These are phyloP conservation scores for Gracilaria caudata DNA, from an alignment of 23 red algal species.

Conservation along the genomic window DNA sequence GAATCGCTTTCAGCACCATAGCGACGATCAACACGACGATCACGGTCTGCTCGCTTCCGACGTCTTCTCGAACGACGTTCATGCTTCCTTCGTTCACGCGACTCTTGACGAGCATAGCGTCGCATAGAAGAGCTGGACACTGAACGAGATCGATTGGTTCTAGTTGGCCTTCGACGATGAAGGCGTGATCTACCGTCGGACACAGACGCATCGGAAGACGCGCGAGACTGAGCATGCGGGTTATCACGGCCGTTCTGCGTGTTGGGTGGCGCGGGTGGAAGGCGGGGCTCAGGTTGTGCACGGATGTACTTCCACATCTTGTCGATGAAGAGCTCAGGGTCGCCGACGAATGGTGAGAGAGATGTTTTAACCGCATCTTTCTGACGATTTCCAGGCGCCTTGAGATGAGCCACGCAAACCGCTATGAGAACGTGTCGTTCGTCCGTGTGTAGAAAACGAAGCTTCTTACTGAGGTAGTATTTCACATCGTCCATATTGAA, in stretches of 20 bases:
- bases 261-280: background rate
- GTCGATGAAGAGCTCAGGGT: constrained; percentile 4
- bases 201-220: background rate
- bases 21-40: constrained; percentile 13
- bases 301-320: constrained; percentile 30
- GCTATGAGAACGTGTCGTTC: constrained; percentile 35
- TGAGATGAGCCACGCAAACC: constrained; percentile 24
- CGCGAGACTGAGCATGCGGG: no score
- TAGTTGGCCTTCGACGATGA: constrained; percentile 5
- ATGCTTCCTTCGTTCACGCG: constrained; percentile 16
- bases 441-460: constrained; percentile 8
- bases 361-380: background rate
- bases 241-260: constrained; percentile 18
- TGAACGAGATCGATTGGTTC: constrained; percentile 8
- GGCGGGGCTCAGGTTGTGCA: background rate
- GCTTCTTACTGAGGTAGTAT: constrained; percentile 21
- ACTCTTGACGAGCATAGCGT: constrained; percentile 1
- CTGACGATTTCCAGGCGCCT: background rate
- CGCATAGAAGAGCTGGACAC: background rate
- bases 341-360: constrained; percentile 5
- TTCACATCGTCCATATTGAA: background rate
- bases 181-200: constrained; percentile 20
- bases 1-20: background rate
- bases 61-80: constrained; percentile 18
- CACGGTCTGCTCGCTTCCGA: constrained; percentile 8